A percentile compares a stretch with the other conserved stretches of the same genome.
Evolutionary conservation across 1,139 yeast species (phyloP).

Genomic region (Hansenula sp.): DNA sequence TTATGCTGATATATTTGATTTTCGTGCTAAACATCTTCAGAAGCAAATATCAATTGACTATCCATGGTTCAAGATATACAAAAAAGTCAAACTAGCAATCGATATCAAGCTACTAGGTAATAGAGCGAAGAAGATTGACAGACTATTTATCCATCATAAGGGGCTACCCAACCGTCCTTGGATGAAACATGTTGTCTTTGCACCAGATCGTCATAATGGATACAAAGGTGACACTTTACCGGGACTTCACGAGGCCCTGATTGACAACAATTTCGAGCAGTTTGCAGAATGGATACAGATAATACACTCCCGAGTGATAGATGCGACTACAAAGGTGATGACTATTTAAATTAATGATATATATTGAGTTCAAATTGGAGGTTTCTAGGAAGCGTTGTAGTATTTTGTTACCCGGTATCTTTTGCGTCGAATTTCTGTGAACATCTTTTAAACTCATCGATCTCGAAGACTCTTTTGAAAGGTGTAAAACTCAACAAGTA

Average conservation of each 20-base stretch:
- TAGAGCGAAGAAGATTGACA: conserved; percentile 49
- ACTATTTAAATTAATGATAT: too few relatives aligned
- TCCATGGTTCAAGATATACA: conserved; percentile 64
- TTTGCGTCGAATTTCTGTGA: too few relatives aligned
- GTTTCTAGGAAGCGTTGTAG: too few relatives aligned
- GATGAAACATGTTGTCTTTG: conserved; percentile 40
- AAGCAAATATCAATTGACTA: conserved; percentile 50
- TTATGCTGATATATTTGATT: conserved; percentile 30
- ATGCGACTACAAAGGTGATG: neutral
- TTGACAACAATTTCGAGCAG: conserved; percentile 25
- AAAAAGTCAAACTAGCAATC: conserved; percentile 54
- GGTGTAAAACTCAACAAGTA: neutral
- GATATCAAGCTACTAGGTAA: conserved; percentile 51
- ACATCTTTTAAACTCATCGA: too few relatives aligned
- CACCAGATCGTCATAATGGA: conserved; percentile 32
- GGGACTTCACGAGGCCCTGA: conserved; percentile 35
- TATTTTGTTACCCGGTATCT: too few relatives aligned
- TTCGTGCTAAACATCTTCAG: conserved; percentile 37
- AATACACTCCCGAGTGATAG: conserved; percentile 4
- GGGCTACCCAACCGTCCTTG: conserved; percentile 33
- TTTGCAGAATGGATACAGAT: conserved; percentile 24
- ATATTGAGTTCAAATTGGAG: too few relatives aligned
- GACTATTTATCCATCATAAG: conserved; percentile 26
- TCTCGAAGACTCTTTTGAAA: too few relatives aligned
- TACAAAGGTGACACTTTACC: conserved; percentile 31